Evolutionary conservation across 805 yeast genomes (phyloP).

Genomic region (Ogataea trehaloabstinens): DNA sequence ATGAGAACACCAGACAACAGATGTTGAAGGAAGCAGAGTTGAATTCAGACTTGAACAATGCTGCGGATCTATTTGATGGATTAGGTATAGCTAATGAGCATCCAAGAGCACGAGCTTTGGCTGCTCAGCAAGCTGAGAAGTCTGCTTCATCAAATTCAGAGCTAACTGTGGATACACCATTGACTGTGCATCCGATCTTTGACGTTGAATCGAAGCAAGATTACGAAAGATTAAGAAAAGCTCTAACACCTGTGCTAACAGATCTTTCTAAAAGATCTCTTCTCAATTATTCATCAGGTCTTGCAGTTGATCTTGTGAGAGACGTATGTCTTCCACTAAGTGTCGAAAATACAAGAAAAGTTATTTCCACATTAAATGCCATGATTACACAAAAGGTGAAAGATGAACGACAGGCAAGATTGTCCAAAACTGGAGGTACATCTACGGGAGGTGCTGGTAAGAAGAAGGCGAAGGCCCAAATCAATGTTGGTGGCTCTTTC

Average conservation of each 20-base stretch:
- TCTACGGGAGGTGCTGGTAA: conserved; percentile 93
- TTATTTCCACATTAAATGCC: conserved; percentile 79
- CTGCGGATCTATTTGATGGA: conserved; percentile 88
- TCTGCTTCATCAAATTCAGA: conserved; percentile 39
- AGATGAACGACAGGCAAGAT: conserved; percentile 84
- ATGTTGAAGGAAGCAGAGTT: conserved; percentile 77
- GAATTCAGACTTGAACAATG: conserved; percentile 84
- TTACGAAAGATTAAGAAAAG: conserved; percentile 72
- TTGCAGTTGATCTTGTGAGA: conserved; percentile 83
- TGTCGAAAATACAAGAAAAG: conserved; percentile 81
- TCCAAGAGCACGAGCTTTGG: conserved; percentile 45
- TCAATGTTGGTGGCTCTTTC: conserved; percentile 56
- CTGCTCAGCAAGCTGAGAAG: conserved; percentile 45
- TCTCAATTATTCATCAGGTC: conserved; percentile 66
- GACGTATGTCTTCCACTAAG: conserved; percentile 80
- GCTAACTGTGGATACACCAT: conserved; percentile 60
- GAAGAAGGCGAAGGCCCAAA: conserved; percentile 84
- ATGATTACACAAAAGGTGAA: conserved; percentile 80
- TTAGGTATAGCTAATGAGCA: conserved; percentile 55
- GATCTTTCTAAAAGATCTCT: conserved; percentile 59
- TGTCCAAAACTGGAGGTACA: conserved; percentile 79
- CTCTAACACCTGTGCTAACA: conserved; percentile 59
- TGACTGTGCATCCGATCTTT: conserved; percentile 78
- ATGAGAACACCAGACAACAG: conserved; percentile 70
- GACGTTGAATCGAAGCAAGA: conserved; percentile 78